A percentile compares a stretch with the other conserved stretches of the same genome.
These are phyloP conservation scores for Lasiosphaeria hispida DNA, from an alignment of 495 filamentous ascomycete genomes.

Conservation along the genomic window DNA sequence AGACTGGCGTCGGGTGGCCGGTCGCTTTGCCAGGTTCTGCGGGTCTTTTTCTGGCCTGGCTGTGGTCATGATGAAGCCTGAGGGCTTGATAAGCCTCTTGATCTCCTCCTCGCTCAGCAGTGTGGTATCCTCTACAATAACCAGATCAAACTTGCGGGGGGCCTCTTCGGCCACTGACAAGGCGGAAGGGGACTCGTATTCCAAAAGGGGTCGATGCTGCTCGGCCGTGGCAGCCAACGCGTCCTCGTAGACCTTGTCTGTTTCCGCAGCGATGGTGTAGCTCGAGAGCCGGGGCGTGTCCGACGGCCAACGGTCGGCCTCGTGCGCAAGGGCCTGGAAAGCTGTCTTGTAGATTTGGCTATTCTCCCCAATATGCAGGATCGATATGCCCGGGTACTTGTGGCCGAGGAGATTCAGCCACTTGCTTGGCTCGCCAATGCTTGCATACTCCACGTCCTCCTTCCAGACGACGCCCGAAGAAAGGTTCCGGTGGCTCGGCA, in stretches of 20 bases:
- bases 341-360: background rate
- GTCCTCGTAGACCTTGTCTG: background rate
- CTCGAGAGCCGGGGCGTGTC: conserved; percentile 7
- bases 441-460: conserved; percentile 9
- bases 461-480: conserved; percentile 33
- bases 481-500: conserved; percentile 32
- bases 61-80: background rate
- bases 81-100: conserved; percentile 3
- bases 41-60: background rate
- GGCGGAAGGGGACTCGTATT: background rate
- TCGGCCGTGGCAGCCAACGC: background rate
- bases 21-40: too few species aligned
- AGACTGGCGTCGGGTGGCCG: too few species aligned
- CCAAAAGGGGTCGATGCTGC: background rate
- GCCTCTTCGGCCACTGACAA: background rate
- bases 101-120: background rate
- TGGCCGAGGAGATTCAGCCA: conserved; percentile 13
- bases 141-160: conserved; percentile 1
- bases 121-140: background rate
- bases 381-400: conserved; percentile 12
- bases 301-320: background rate
- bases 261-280: conserved; percentile 6
- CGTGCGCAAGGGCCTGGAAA: background rate
- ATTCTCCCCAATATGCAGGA: conserved; percentile 14
- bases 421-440: background rate